phyloP scores from a whole-genome alignment of 2,329 filamentous ascomycete genomes.

The Chaetomium strumarium region DNA sequence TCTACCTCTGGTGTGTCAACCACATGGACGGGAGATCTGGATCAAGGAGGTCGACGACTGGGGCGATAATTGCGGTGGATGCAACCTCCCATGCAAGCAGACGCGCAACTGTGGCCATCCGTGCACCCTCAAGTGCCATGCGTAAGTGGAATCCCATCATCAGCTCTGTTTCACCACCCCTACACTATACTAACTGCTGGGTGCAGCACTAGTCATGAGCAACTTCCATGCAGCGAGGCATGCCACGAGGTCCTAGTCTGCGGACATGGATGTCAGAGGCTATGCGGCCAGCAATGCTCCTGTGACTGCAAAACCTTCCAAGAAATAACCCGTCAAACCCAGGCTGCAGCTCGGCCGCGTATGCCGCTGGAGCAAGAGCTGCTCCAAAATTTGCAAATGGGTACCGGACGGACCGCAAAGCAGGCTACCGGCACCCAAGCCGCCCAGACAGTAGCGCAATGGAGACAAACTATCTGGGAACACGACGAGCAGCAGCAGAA shows the following conservation, averaged over 20 bases:
- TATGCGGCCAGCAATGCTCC: slow-evolving; percentile 20
- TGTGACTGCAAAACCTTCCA: slow-evolving; percentile 18
- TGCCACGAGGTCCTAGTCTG: slow-evolving; percentile 21
- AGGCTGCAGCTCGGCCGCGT: not conserved
- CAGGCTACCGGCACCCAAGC: not conserved
- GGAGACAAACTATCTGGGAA: not conserved
- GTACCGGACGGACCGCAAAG: not conserved
- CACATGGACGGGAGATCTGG: slow-evolving; percentile 47
- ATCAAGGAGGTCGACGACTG: slow-evolving; percentile 50
- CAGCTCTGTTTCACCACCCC: no score
- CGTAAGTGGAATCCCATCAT: slow-evolving; percentile 30
- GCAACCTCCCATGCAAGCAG: slow-evolving; percentile 39
- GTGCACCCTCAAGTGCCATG: slow-evolving; percentile 48
- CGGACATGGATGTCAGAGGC: slow-evolving; percentile 23
- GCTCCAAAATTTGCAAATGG: slow-evolving; percentile 8
- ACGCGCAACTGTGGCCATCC: slow-evolving; percentile 44
- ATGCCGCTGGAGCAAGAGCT: slow-evolving; percentile 4
- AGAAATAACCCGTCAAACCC: not conserved
- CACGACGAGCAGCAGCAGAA: slow-evolving; percentile 9
- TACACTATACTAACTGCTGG: not conserved
- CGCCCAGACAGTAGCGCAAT: not conserved
- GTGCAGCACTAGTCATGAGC: slow-evolving; percentile 19
- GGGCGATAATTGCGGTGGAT: slow-evolving; percentile 46
- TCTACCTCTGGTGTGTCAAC: slow-evolving; percentile 58
- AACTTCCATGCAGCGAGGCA: slow-evolving; percentile 20